Base-by-base conservation (phyloP, 1,139 yeast genomes). In the Hyphopichia khmerensis region DNA sequence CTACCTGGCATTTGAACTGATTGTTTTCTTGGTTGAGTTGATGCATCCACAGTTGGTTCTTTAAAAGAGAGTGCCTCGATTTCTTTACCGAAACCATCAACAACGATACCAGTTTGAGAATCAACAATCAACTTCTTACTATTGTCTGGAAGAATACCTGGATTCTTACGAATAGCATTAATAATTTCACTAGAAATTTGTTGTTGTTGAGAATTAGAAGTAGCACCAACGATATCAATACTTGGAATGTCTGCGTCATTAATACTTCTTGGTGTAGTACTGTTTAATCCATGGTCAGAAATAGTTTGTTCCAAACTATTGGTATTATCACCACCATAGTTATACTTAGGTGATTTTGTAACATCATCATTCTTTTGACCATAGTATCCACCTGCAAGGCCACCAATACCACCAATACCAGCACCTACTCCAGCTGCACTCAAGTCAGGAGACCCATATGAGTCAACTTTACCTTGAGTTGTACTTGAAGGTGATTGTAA, bases 61-160 rank as follows among this genome's bases (percentile, higher is more conserved):
- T 8, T 29, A 4, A 29, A 32, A 3, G 33, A 33, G 18, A 38
- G 40, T 13, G 36, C 36, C 26, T 16, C 33, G 10, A 38, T 24
- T 29, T 51, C 48, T 15, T 46, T 49, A 11, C 55, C 55, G 27
- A 40, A 32, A 15, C 55, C 64, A 41, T 61, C 65, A 30, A 55
- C 51, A 11, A 62, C 60, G n/a, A 51, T 48, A 3, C 66, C 66
- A 7, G 61, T 57, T 34, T 47, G 48, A 11, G 64, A 60, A 43
- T 60, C 63, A 38, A 59, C 54, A 9, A 49, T 52, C 35, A 60
- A 40, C 38, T 52, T 56, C 38, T 46, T 51, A 23, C 55, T 51
- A 14, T 46, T 41, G 1, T 36, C 31, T n/a, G 56, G 56, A 27
- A 53, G 40, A 26, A 45, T 42, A 15, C 46, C 49, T 9, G 50